Base-by-base conservation (phyloP, 768 basidiomycete species). In the Dictyophora rubrovolvata region DNA sequence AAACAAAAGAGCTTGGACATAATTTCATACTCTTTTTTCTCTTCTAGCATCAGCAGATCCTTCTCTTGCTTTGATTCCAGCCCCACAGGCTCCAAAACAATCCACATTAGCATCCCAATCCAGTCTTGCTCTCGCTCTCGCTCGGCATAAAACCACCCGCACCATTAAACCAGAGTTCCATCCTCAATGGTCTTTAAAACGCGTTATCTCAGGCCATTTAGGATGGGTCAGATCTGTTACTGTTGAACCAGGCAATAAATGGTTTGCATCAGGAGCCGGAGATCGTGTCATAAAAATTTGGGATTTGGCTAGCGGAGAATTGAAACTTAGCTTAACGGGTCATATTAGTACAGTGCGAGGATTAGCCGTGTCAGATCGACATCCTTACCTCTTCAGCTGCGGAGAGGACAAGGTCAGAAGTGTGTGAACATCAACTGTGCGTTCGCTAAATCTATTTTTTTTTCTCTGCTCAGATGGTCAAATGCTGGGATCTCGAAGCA, bases 261-360 rank as follows among this genome's bases (percentile, higher is more conserved):
- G 96, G 96, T 98, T 99, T 63, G 96, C 90, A 1, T 93, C 93
- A 0, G 96, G 96, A 60, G 96, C 96, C 0, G 96, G 96, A 2
- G 96, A 98, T 72, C 83, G 96, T 21, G 94, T 99, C 35, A 89
- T 99, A 69, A 98, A 99, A 76, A 93, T 99, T 10, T 98, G 96
- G 96, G 94, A 99, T 70, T 69, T 99, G 65, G 96, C 96, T 9
- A 89, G 86, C 1, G 96, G 96, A n/a, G 94, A 97, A 72, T 76
- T 98, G 66, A 96, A 93, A 70, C 74, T 99, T n/a, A 93, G 89
- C 20, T 73, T 99, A 64, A 99, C 96, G 14, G 96, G 96, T 2
- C 96, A 99, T 68, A 99, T 99, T 47, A 93, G 89, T 20, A 97
- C 96, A 1, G 94, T 99, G 16, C 79, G 96, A 36, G 96, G 96